Percentiles rank a stretch among this genome's conserved stretches.
These are phyloP conservation scores for Cornus suecica DNA, from an alignment of 148 eudicot genomes.

Conservation along the genomic window DNA sequence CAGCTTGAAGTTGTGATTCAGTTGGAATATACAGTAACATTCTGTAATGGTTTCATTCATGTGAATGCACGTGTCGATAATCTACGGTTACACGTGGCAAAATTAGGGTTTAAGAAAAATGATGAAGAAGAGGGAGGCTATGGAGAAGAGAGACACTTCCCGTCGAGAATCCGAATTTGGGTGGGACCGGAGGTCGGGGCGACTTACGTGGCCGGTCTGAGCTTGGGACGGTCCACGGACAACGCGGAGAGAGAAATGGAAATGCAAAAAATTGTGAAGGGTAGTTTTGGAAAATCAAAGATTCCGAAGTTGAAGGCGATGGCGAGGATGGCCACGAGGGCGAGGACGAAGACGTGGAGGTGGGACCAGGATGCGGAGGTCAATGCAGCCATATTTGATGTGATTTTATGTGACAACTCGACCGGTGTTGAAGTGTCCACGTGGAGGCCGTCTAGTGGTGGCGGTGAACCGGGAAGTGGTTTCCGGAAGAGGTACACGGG, in stretches of 20 bases:
- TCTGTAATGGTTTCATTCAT: slow-evolving; percentile 48
- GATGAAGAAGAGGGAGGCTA: slow-evolving; percentile 18
- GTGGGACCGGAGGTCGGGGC: slow-evolving; percentile 83
- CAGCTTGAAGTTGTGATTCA: slow-evolving; percentile 77
- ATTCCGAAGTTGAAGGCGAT: slow-evolving; percentile 59
- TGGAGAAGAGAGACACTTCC: slow-evolving; percentile 65
- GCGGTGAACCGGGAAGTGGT: slow-evolving; percentile 16
- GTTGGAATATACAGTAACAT: slow-evolving; percentile 59
- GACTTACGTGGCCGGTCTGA: slow-evolving; percentile 50
- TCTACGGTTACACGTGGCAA: slow-evolving; percentile 61
- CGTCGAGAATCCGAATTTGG: slow-evolving; percentile 69
- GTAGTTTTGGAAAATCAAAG: slow-evolving; percentile 52
- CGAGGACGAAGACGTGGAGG: slow-evolving; percentile 70
- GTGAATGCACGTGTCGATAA: slow-evolving; percentile 73
- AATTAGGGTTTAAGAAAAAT: slow-evolving; percentile 49
- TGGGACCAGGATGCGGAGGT: slow-evolving; percentile 87
- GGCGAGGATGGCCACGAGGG: slow-evolving; percentile 45
- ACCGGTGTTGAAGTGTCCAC: slow-evolving; percentile 65
- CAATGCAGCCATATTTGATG: slow-evolving; percentile 53
- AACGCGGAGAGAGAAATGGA: slow-evolving; percentile 59
- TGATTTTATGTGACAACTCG: slow-evolving; percentile 47
- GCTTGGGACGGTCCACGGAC: slow-evolving; percentile 55
- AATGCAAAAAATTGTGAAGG: slow-evolving; percentile 58
- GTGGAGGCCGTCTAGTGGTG: slow-evolving; percentile 35
- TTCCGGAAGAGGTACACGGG: slow-evolving; percentile 59